Conservation (phyloP, 177 flowering plant species). For the Vitis hybrid region DNA sequence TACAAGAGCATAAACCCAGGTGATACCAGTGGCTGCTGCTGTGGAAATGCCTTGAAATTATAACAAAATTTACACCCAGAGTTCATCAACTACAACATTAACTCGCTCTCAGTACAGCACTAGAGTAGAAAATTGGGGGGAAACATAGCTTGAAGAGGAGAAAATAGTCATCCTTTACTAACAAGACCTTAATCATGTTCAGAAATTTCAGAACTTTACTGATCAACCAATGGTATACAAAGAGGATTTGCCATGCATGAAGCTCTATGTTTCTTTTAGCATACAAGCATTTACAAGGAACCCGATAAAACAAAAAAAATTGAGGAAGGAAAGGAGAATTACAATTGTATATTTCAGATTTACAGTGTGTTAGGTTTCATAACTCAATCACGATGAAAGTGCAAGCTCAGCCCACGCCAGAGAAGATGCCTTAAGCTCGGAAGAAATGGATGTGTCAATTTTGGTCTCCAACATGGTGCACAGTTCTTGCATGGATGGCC, state of each 20-base stretch:
- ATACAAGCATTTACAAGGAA: constrained; percentile 23
- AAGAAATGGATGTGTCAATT: constrained; percentile 59
- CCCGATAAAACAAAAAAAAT: neutral
- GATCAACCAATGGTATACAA: constrained; percentile 20
- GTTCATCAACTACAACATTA: too few relatives aligned
- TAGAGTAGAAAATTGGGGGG: neutral
- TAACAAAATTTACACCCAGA: too few relatives aligned
- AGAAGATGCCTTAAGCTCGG: constrained; percentile 71
- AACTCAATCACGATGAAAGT: constrained; percentile 50
- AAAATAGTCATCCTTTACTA: neutral
- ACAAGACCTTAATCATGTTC: too few relatives aligned
- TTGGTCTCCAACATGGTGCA: constrained; percentile 60
- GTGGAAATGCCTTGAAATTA: too few relatives aligned
- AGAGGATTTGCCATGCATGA: constrained; percentile 10
- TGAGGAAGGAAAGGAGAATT: constrained; percentile 1
- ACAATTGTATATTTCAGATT: constrained; percentile 15
- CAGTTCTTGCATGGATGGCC: constrained; percentile 62
- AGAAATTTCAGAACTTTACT: constrained; percentile 9
- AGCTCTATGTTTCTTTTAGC: constrained; percentile 19
- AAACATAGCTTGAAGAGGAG: neutral
- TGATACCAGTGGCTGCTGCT: too few relatives aligned
- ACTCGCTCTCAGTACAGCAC: too few relatives aligned
- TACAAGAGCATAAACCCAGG: too few relatives aligned
- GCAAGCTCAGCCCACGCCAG: constrained; percentile 98
- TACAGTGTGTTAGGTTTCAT: constrained; percentile 35